Percentiles rank a stretch among this genome's conserved stretches.
Conservation (phyloP, 176 grass and related monocot genomes). For the Rhynchospora breviuscula region DNA sequence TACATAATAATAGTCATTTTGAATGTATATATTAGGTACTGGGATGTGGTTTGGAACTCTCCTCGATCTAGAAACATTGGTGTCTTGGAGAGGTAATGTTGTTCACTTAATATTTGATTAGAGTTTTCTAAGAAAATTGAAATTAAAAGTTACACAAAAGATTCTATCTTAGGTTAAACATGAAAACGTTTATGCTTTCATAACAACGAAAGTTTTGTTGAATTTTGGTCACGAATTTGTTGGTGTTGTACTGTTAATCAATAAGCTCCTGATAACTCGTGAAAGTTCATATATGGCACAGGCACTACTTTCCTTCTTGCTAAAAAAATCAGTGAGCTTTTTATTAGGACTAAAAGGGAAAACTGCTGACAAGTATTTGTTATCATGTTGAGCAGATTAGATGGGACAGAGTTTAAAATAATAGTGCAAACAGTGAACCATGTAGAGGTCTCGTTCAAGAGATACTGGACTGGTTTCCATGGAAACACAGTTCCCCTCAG, state of each 20-base stretch:
- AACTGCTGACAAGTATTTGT: neutral
- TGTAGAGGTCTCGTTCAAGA: conserved; percentile 66
- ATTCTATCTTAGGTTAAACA: neutral
- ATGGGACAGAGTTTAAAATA: conserved; percentile 38
- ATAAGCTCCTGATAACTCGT: too few species aligned
- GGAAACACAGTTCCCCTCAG: conserved; percentile 23
- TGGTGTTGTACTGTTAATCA: too few species aligned
- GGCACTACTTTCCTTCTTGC: neutral
- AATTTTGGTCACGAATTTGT: too few species aligned
- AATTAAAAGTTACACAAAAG: neutral
- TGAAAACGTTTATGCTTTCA: neutral
- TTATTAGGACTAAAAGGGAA: neutral
- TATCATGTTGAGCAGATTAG: conserved; percentile 32
- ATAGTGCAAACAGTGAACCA: conserved; percentile 32
- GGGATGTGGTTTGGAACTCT: conserved; percentile 49
- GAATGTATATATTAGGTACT: conserved; percentile 43
- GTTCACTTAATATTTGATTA: too few species aligned
- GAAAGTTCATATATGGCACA: neutral
- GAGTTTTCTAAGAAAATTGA: too few species aligned
- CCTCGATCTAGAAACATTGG: conserved; percentile 22
- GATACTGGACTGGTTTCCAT: conserved; percentile 33
- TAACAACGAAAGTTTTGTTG: neutral
- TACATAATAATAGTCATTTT: neutral
- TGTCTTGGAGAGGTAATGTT: conserved; percentile 27
- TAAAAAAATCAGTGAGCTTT: neutral